Conservation (phyloP, 306 rosid genomes). For the Dryas drummondii region DNA sequence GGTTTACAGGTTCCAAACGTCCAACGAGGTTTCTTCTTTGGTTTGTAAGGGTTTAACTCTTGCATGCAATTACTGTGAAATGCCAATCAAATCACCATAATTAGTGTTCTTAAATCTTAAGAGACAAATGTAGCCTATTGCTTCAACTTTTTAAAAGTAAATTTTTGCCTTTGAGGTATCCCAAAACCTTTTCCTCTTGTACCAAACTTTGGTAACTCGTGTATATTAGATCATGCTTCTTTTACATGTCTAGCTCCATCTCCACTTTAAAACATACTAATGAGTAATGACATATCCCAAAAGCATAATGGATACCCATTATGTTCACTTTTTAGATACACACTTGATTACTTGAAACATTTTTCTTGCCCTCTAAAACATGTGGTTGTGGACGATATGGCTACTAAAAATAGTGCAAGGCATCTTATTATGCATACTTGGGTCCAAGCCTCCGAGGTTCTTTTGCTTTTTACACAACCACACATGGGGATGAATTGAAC, state of each 20-base stretch:
- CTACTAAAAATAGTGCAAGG: not conserved
- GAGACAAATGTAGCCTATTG: not conserved
- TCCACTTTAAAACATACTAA: not conserved
- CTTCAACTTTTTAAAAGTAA: not conserved
- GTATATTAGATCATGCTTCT: too few species aligned
- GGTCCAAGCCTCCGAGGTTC: not conserved
- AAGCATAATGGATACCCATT: not conserved
- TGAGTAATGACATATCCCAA: not conserved
- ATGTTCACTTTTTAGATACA: not conserved
- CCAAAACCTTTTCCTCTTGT: not conserved
- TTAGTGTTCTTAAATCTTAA: slow-evolving; percentile 1
- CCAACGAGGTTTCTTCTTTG: not conserved
- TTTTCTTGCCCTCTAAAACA: not conserved
- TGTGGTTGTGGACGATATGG: not conserved
- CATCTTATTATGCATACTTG: not conserved
- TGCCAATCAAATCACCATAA: slow-evolving; percentile 4
- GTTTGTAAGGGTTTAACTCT: not conserved
- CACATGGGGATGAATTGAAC: slow-evolving; percentile 2
- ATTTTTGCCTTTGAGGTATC: not conserved
- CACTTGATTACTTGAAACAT: not conserved
- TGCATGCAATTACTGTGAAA: not conserved
- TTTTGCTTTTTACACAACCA: not conserved
- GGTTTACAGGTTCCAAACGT: not conserved
- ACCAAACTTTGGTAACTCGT: not conserved
- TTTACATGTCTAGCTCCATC: too few species aligned